Conservation (phyloP, 352 stramenopile species). For the Phytophthora foliorum region DNA sequence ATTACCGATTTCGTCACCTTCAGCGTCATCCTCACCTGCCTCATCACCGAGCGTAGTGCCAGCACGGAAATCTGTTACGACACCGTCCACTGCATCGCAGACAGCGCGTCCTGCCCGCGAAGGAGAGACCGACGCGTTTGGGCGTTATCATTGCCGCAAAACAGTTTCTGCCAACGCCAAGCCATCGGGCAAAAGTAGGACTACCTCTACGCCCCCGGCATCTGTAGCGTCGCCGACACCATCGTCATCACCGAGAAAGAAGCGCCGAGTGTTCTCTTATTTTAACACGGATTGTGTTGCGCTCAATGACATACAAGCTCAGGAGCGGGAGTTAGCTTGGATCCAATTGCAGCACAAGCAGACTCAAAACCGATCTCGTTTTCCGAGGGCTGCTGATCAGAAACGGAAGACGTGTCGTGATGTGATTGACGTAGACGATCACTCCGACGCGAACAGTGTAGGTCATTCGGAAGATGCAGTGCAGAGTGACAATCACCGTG, state of each 20-base stretch:
- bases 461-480: conserved; percentile 5
- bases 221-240: conserved; percentile 2
- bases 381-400: conserved; percentile 5
- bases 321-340: conserved; percentile 52
- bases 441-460: conserved; percentile 18
- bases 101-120: background rate
- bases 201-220: background rate
- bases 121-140: conserved; percentile 17
- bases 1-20: conserved; percentile 13
- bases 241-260: conserved; percentile 32
- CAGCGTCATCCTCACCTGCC: conserved; percentile 16
- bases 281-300: conserved; percentile 40
- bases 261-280: conserved; percentile 17
- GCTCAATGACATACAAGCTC: conserved; percentile 46
- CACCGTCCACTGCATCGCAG: background rate
- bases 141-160: conserved; percentile 27
- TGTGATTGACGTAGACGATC: conserved; percentile 26
- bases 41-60: conserved; percentile 18
- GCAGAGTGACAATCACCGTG: conserved; percentile 1
- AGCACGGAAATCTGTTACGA: conserved; percentile 11
- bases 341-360: conserved; percentile 42
- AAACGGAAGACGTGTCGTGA: conserved; percentile 21
- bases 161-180: conserved; percentile 9
- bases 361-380: conserved; percentile 15
- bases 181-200: background rate